A percentile compares a stretch with the other conserved stretches of the same genome.
phyloP scores from a whole-genome alignment of 345 rosid species.

The Laguncularia racemosa region DNA sequence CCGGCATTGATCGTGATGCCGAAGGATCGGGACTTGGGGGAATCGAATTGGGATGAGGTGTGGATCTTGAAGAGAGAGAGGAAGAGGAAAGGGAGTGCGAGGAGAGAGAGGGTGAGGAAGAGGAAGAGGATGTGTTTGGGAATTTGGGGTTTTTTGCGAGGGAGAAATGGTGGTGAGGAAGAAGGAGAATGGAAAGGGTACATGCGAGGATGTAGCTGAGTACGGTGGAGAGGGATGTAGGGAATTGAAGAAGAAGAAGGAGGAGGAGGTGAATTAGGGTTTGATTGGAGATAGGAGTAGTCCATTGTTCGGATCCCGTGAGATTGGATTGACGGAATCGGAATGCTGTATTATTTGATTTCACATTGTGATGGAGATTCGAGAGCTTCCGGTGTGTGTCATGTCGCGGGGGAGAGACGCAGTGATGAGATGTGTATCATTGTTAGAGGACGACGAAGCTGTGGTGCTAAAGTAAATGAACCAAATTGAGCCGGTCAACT shows the following conservation, averaged over 20 bases:
- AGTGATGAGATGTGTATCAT: not conserved
- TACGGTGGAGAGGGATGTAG: conserved; percentile 43
- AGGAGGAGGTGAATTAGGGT: conserved; percentile 11
- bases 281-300: conserved; percentile 22
- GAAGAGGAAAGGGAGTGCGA: conserved; percentile 29
- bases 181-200: conserved; percentile 15
- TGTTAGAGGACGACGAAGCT: not conserved
- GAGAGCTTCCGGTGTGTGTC: no score
- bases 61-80: conserved; percentile 32
- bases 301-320: conserved; percentile 14
- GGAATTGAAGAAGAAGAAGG: conserved; percentile 12
- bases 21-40: conserved; percentile 18
- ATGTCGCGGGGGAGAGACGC: not conserved
- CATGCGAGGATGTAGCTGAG: conserved; percentile 49
- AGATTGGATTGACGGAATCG: not conserved
- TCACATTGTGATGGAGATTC: not conserved
- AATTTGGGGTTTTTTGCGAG: conserved; percentile 5
- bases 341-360: not conserved
- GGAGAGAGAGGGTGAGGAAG: conserved; percentile 17
- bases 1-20: conserved; percentile 24
- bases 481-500: no score
- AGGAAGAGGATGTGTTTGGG: conserved; percentile 19
- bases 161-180: not conserved
- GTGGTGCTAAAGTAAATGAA: no score
- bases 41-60: conserved; percentile 27